Base-by-base conservation (phyloP, 2,329 filamentous ascomycete genomes). In the Pestalotiopsis sp. region DNA sequence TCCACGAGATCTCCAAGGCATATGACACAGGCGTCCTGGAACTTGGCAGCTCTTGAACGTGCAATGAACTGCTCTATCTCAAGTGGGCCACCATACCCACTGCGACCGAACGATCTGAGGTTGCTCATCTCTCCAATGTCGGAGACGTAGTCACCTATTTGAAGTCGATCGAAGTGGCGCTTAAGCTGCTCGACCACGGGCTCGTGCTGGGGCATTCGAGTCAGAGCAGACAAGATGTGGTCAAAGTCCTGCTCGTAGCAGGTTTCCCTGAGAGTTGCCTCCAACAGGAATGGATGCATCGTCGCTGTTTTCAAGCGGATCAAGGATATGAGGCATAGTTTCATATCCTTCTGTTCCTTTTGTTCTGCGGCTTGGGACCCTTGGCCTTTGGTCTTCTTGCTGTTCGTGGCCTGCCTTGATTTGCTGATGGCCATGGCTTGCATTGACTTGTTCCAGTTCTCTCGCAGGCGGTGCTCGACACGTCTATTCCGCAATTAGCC, bases 251-350 rank as follows among this genome's bases (percentile, higher is more conserved):
- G 17, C 14, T 13, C 2, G 13, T 4, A 11, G 1, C 64, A 20
- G 3, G 13, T 56, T 0, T 66, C 17, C 12, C 45, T 61, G 14
- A 68, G 38, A 1, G 20, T 39, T 1, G 14, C 3, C 23, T 66
- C 67, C 2, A 68, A 56, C 9, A 68, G 13, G 9, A 66, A 66
- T 1, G 67, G 67, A 11, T 68, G 67, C 2, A 52, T 31, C 3
- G 56, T 57, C 3, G 49, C 62, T 36, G 64, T 38, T 0, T 62
- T 31, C 11, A 68, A 52, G 25, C 67, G 23, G 4, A 52, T 4
- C 3, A 65, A 4, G 4, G 14, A 41, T 2, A 49, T 1, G 2
- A 68, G 6, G 12, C 45, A 25, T 9, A 41, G 14, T 3, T 45
- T 11, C 1, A 66, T 3, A 14, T 49, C 58, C 17, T 23, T 36